Percentiles rank a stretch among this genome's conserved stretches.
phyloP scores from a whole-genome alignment of 2,329 filamentous ascomycete species.

The Escovopsis sp. region DNA sequence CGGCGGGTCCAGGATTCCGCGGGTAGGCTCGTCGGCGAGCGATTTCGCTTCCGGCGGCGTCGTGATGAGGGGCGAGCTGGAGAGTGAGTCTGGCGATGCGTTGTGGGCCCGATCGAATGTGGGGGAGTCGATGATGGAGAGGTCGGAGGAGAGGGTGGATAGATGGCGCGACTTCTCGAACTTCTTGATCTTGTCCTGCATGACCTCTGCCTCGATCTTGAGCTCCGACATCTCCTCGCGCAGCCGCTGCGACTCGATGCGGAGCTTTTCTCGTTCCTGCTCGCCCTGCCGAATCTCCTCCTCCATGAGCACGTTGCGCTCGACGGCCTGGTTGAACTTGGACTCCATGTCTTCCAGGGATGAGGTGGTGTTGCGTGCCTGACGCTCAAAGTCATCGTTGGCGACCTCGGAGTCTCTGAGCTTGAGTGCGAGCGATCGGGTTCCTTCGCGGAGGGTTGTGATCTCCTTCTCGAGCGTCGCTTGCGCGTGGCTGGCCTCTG shows the following conservation, averaged over 20 bases:
- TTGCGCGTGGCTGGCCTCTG: slow-evolving; percentile 73
- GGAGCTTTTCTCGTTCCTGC: slow-evolving; percentile 74
- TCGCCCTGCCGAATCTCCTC: slow-evolving; percentile 87
- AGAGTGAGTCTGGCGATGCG: slow-evolving; percentile 65
- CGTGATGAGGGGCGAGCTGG: slow-evolving; percentile 78
- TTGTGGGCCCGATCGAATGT: slow-evolving; percentile 59
- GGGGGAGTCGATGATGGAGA: slow-evolving; percentile 53
- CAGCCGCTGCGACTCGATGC: slow-evolving; percentile 81
- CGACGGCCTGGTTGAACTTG: slow-evolving; percentile 91
- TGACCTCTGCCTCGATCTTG: slow-evolving; percentile 87
- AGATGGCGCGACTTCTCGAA: slow-evolving; percentile 43
- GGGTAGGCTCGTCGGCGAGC: slow-evolving; percentile 37
- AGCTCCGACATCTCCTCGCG: slow-evolving; percentile 85
- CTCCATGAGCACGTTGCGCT: slow-evolving; percentile 83
- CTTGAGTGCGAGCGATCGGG: slow-evolving; percentile 66
- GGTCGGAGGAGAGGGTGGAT: slow-evolving; percentile 44
- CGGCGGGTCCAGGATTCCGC: slow-evolving; percentile 66
- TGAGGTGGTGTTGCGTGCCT: slow-evolving; percentile 88
- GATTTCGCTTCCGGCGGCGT: slow-evolving; percentile 67
- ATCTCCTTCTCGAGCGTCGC: slow-evolving; percentile 89
- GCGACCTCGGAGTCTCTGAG: slow-evolving; percentile 92
- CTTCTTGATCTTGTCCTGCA: slow-evolving; percentile 84
- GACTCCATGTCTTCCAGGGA: slow-evolving; percentile 94
- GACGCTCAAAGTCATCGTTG: slow-evolving; percentile 95
- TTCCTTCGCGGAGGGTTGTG: slow-evolving; percentile 73